Evolutionary conservation across 495 filamentous ascomycete genomes (phyloP).

Genomic region (Talaromyces ruber): DNA sequence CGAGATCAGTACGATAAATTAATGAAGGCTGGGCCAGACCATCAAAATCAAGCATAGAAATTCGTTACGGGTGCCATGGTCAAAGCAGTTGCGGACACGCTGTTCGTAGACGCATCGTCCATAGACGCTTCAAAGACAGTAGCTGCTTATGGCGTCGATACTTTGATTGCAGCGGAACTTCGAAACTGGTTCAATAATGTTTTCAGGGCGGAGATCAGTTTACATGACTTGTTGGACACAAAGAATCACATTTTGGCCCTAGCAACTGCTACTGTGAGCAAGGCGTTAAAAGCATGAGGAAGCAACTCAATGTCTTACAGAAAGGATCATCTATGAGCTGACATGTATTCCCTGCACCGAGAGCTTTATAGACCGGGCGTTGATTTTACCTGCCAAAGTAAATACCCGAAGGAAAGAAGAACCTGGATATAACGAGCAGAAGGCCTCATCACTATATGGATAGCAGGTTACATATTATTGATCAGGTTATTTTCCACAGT

Average conservation of each 20-base stretch:
- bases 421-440: too few species aligned
- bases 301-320: neutral
- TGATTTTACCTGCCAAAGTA: neutral
- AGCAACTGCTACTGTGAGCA: neutral
- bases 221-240: constrained; percentile 13
- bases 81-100: neutral
- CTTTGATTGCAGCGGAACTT: constrained; percentile 24
- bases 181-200: constrained; percentile 22
- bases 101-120: neutral
- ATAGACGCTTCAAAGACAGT: neutral
- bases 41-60: neutral
- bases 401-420: neutral
- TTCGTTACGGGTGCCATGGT: neutral
- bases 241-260: neutral
- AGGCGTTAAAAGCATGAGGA: neutral
- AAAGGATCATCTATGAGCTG: too few species aligned
- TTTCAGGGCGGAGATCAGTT: constrained; percentile 14
- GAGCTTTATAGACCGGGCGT: neutral
- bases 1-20: neutral
- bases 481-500: too few species aligned
- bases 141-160: constrained; percentile 19
- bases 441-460: too few species aligned
- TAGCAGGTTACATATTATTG: too few species aligned
- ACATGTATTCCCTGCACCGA: neutral
- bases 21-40: neutral